Evolutionary conservation across 1,284 basidiomycete genomes (phyloP), one percentile per base, ranked within the genome.

Genomic region (Sphagnurus paluster): DNA sequence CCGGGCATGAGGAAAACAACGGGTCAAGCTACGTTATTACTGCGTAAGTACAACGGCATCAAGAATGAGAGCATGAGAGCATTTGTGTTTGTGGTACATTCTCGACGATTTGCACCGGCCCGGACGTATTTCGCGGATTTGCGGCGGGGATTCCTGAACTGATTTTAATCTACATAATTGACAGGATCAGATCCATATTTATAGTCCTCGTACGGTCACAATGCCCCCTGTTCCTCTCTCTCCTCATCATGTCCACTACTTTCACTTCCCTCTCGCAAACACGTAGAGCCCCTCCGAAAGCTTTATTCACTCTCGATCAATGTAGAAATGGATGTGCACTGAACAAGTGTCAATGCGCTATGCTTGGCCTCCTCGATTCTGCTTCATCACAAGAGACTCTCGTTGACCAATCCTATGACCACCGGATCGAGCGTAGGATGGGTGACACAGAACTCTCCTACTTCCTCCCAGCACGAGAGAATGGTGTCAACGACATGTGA

Each of bases 401-500:
- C n/a, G 46, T 59, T 26, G 54, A 48, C 48, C 56, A 45, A 70
- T 78, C 35, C 65, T 71, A 37, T 20, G 32, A 23, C 74, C 71
- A 49, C 48, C 62, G 6, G 14, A 42, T 58, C 14, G 74, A 79
- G 58, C 69, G 79, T 19, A 66, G 59, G 50, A 68, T 87, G 53
- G 82, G 84, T 6, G 76, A 85, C 48, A 84, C 77, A 8, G 84
- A 87, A 61, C 60, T 74, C 4, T 86, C 84, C 2, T 90, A 90
- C 62, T 90, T 78, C 59, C 71, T 90, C 8, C 87, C 86, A 1
- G 81, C 82, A 3, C 75, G 87, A 16, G 79, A 79, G 39, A 77
- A 71, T 48, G 89, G 89, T 10, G 88, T 90, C 20, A 91, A 91
- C 56, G 89, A 93, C 63, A 90, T 91, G 89, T 89, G 58, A 48